Evolutionary conservation across 1,139 yeast genomes (phyloP).

Genomic region (Kurtzmaniella quercitrusa): DNA sequence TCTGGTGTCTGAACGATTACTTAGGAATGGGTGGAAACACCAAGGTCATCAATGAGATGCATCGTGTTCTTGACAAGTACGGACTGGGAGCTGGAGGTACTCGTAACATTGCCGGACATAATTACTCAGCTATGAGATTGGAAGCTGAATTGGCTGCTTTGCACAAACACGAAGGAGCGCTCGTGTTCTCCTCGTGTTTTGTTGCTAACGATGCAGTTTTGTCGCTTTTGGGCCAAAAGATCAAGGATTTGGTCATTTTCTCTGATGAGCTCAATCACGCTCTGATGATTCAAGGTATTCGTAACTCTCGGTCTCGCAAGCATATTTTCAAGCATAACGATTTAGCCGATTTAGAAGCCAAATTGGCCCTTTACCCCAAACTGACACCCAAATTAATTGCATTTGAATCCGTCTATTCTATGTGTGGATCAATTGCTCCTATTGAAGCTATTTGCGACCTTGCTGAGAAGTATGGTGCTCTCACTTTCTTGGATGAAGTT

Average conservation of each 20-base stretch:
- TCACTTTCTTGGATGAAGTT: slow-evolving; percentile 95
- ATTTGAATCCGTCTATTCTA: slow-evolving; percentile 93
- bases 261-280: slow-evolving; percentile 95
- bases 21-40: slow-evolving; percentile 89
- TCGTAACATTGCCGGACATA: slow-evolving; percentile 97
- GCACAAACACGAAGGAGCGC: slow-evolving; percentile 92
- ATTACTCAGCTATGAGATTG: slow-evolving; percentile 76
- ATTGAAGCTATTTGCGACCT: slow-evolving; percentile 89
- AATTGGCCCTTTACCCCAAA: slow-evolving; percentile 75
- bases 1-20: slow-evolving; percentile 98
- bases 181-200: slow-evolving; percentile 92
- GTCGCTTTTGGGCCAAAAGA: slow-evolving; percentile 83
- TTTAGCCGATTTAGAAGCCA: slow-evolving; percentile 72
- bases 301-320: slow-evolving; percentile 83
- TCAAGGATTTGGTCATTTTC: slow-evolving; percentile 85
- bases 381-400: slow-evolving; percentile 91
- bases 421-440: slow-evolving; percentile 98
- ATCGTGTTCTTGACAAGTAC: slow-evolving; percentile 74
- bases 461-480: slow-evolving; percentile 96
- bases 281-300: slow-evolving; percentile 94
- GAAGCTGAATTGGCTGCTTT: slow-evolving; percentile 86
- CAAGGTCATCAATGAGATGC: slow-evolving; percentile 72
- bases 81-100: slow-evolving; percentile 99
- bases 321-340: slow-evolving; percentile 92
- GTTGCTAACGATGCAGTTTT: slow-evolving; percentile 98